Percentiles rank a stretch among this genome's conserved stretches.
phyloP scores from a whole-genome alignment of 1,284 basidiomycete genomes.

The Cryptococcus neoformans region DNA sequence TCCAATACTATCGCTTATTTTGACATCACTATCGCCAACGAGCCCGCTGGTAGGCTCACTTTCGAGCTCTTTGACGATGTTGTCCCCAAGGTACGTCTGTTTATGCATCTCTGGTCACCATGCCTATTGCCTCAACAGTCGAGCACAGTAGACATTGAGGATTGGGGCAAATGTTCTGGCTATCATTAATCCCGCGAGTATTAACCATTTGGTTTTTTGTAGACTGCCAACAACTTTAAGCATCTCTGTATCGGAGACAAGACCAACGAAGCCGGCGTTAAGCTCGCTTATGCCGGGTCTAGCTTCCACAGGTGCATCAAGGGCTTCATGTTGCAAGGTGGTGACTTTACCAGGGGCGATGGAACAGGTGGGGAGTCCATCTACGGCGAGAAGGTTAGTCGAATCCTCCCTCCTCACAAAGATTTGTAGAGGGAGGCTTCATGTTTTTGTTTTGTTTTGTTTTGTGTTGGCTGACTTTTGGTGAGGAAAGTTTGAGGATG shows the following conservation, averaged over 20 bases:
- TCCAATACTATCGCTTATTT: slow-evolving; percentile 59
- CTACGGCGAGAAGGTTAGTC: slow-evolving; percentile 67
- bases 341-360: slow-evolving; percentile 57
- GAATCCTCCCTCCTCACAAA: too few species aligned
- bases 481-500: slow-evolving; percentile 56
- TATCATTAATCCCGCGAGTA: not conserved
- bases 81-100: slow-evolving; percentile 49
- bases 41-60: slow-evolving; percentile 63
- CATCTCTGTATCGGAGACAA: slow-evolving; percentile 78
- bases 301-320: slow-evolving; percentile 75
- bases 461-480: not conserved
- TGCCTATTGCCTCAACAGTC: too few species aligned
- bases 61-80: slow-evolving; percentile 77
- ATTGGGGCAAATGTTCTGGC: not conserved
- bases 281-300: slow-evolving; percentile 54
- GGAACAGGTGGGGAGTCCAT: slow-evolving; percentile 93
- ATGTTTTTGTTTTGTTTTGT: slow-evolving; percentile 1
- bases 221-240: slow-evolving; percentile 83
- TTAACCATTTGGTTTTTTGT: not conserved
- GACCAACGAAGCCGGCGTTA: slow-evolving; percentile 50
- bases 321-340: slow-evolving; percentile 71
- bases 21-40: slow-evolving; percentile 66
- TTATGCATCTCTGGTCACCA: too few species aligned
- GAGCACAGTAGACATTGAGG: not conserved
- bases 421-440: too few species aligned